Conservation (phyloP, 331 rosid species). For the Stylosanthes scabra region DNA sequence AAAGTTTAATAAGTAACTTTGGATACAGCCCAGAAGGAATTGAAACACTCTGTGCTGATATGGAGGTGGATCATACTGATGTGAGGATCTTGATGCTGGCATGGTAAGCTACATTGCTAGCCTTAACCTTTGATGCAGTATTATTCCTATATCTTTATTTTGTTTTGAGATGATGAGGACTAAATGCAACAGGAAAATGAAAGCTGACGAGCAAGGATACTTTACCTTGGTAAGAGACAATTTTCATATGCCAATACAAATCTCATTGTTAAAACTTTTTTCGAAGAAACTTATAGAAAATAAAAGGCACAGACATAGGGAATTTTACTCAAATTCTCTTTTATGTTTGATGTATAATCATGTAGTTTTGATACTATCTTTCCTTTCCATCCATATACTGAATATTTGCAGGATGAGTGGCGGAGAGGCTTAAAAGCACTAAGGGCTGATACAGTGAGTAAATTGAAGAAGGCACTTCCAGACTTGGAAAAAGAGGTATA, state of each 20-base stretch:
- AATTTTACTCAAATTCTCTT: conserved; percentile 2
- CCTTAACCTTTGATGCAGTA: conserved; percentile 24
- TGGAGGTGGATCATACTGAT: conserved; percentile 92
- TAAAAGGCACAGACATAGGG: background rate
- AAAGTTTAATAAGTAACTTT: conserved; percentile 28
- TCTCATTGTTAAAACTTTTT: conserved; percentile 20
- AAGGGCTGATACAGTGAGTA: conserved; percentile 82
- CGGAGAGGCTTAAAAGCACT: conserved; percentile 87
- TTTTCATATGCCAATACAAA: conserved; percentile 34
- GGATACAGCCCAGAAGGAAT: conserved; percentile 96
- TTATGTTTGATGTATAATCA: conserved; percentile 10
- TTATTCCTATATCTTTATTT: conserved; percentile 26
- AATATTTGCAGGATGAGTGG: conserved; percentile 87
- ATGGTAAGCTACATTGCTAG: conserved; percentile 64
- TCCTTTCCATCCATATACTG: conserved; percentile 36
- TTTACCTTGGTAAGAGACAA: conserved; percentile 79
- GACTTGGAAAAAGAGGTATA: conserved; percentile 94
- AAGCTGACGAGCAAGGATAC: conserved; percentile 93
- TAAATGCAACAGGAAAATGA: conserved; percentile 88
- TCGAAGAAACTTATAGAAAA: background rate
- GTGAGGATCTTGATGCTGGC: conserved; percentile 98
- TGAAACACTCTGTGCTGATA: conserved; percentile 89
- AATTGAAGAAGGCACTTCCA: conserved; percentile 89
- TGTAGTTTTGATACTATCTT: conserved; percentile 11
- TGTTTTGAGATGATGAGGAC: conserved; percentile 47